These are phyloP conservation scores for Zygotorulaspora florentina DNA, from an alignment of 805 yeast species.

Conservation along the genomic window DNA sequence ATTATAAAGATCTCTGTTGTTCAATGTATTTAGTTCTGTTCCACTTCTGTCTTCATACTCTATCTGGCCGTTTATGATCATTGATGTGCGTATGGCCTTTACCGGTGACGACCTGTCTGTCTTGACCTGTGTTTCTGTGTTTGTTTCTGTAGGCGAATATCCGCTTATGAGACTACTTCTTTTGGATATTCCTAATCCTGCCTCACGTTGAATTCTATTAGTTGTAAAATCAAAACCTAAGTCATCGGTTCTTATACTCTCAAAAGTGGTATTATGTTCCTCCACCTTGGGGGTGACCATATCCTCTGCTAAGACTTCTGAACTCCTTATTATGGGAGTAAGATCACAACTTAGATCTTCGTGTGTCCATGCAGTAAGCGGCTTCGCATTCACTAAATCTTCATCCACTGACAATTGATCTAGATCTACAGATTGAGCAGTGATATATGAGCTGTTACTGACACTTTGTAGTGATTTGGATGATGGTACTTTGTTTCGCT, in stretches of 20 bases:
- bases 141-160: constrained; percentile 5
- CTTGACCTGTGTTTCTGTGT: constrained; percentile 3
- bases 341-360: constrained; percentile 6
- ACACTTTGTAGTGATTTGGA: constrained; percentile 4
- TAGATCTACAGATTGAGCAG: constrained; percentile 4
- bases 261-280: neutral
- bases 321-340: constrained; percentile 9
- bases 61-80: constrained; percentile 12
- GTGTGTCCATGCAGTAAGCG: constrained; percentile 1
- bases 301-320: constrained; percentile 1
- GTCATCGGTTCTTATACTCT: neutral
- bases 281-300: constrained; percentile 8
- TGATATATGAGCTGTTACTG: constrained; percentile 8
- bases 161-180: constrained; percentile 4
- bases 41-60: neutral
- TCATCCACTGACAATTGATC: neutral
- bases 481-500: neutral
- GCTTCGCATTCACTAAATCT: neutral
- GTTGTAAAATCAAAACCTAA: neutral
- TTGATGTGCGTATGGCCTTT: constrained; percentile 23
- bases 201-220: constrained; percentile 7
- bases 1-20: constrained; percentile 1
- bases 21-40: neutral
- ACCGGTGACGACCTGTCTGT: constrained; percentile 15
- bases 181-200: constrained; percentile 10